Base-by-base conservation (phyloP, 1,284 basidiomycete species). In the Anthracocystis walkeri region DNA sequence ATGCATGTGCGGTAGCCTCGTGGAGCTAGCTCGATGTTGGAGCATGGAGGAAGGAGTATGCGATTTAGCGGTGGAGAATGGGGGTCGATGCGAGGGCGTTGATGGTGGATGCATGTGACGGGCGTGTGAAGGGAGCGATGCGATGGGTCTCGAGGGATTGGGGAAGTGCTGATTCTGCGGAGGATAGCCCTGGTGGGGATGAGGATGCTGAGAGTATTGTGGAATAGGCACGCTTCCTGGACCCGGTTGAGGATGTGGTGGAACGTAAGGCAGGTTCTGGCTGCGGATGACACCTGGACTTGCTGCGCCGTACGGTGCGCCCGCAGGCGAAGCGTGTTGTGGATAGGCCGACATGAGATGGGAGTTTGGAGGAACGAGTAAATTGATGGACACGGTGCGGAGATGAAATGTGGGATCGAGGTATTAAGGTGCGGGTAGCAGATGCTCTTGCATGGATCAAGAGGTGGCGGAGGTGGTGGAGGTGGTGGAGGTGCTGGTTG, bases 331-430 rank as follows among this genome's bases (percentile, higher is more conserved):
- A 12, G 68, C 50, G 44, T 71, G 59, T 44, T 65, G 68, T 27
- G 58, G 21, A 62, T 71, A 71, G 16, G 63, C 61, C 48, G 56
- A 62, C 58, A 71, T 71, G 62, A 55, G 63, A 44, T 40, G 54
- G 44, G 54, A 65, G 62, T 23, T 23, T 12, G 54, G 29, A 18
- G 7, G 29, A 6, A 25, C 18, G 20, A 45, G 46, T 40, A 54
- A 58, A 48, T 51, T 46, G 65, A 29, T 44, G 54, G 25, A 16
- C 35, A 41, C 20, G 18, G 41, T 21, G 41, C 14, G 21, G 41
- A 64, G 66, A 69, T 69, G 66, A 69, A 69, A 69, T 64, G 66
- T 69, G 57, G 61, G 66, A 60, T 54, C 21, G 25, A 35, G 25
- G 49, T 16, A 23, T 38, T 18, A 49, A 58, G 20, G 18, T n/a